Base-by-base conservation (phyloP, 2,329 filamentous ascomycete genomes). In the Talaromyces sp. region DNA sequence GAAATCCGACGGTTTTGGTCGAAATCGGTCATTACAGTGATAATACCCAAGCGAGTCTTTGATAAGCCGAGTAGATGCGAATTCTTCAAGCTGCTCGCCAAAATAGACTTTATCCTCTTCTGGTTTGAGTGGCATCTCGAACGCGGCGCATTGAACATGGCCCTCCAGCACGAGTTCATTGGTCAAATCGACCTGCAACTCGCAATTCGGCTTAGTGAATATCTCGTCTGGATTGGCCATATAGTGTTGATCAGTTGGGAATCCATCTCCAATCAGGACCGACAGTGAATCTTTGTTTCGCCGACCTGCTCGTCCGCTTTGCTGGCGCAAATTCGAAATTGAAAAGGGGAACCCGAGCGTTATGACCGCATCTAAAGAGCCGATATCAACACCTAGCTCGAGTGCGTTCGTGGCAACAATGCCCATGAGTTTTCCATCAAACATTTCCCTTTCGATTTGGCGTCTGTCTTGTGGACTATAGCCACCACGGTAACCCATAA, bases 171-270 rank as follows among this genome's bases (percentile, higher is more conserved):
- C 90, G 3, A 98, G 86, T 81, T 97, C 88, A 70, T 97, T 98
- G 54, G 89, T 84, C n/a, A 99, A 81, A 74, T 99, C 95, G 4
- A 98, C 90, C 73, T 95, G 93, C 2, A 98, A 82, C 75, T 92
- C 90, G 69, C 89, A 91, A 69, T 97, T 97, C 0, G 93, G 93
- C 71, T 92, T 92, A 0, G 91, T 95, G 77, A 98, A 84, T 27
- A 99, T 89, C 76, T 97, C 92, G 67, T 95, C 90, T 0, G 95
- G 95, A 68, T 98, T 96, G 67, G 91, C 88, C 95, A 99, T 99
- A 77, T 96, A 99, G 74, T 96, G 88, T 74, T 99, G 95, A 74
- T 99, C 95, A 0, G 92, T 92, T 2, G 93, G 88, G 69, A 95
- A 97, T 68, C 88, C 88, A 73, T 97, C 93, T 2, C 93, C 95